Evolutionary conservation across 2,329 filamentous ascomycete genomes (phyloP), one percentile per base, ranked within the genome.

Genomic region (Aspergillus clavatus): DNA sequence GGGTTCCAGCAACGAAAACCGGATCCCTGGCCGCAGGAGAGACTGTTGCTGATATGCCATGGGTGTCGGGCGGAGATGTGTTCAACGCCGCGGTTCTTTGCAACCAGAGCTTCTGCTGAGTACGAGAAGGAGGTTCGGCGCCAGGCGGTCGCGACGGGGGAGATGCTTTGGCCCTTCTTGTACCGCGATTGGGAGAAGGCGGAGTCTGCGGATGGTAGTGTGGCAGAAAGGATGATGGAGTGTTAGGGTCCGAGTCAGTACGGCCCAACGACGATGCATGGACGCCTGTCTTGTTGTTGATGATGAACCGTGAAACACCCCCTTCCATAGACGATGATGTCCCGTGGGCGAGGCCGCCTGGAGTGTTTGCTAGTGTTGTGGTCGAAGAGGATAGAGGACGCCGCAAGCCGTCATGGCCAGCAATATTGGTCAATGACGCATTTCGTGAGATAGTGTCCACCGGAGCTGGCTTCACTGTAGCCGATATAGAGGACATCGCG

Each of bases 401-500:
- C 14, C 62, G 61, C 26, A 59, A 47, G 11, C 53, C 59, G 33
- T 63, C 60, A 29, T 65, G 57, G 40, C 52, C 61, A 38, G 64
- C 58, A 31, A 70, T 48, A 42, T 62, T 71, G 16, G 64, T 59
- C 26, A 70, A 53, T 38, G 65, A 67, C 39, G 62, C 55, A 47
- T 60, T 65, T 46, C 64, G 60, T n/a, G 66, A 62, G 45, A 63
- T 47, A 23, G 62, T 53, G 54, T 68, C 59, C 33, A 64, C 50
- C 23, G 59, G 55, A 28, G 60, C 55, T 4, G 69, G 68, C 33
- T 66, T 68, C 4, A 66, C 71, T 38, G 67, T 68, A 11, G 69
- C 72, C n/a, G 70, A 73, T 18, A 74, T 65, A 5, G 72, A 73
- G 24, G 72, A 73, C 66, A 74, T 72, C 28, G 72, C 65, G n/a